phyloP scores from a whole-genome alignment of 495 filamentous ascomycete genomes.

The Hypoxylon rickii region DNA sequence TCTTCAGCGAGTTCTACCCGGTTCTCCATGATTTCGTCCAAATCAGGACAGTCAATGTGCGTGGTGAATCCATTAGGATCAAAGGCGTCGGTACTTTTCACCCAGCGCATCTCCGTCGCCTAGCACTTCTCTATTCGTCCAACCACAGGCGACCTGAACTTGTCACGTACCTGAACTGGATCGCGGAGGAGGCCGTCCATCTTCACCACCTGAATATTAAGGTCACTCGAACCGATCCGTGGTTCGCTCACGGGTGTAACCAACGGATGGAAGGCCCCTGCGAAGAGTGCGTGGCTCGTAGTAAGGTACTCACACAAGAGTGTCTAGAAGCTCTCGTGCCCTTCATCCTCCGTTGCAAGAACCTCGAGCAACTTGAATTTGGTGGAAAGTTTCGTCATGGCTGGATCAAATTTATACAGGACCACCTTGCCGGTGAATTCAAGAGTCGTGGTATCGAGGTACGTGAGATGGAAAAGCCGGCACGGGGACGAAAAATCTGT shows the following conservation, averaged over 20 bases:
- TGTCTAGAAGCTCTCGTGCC: not conserved
- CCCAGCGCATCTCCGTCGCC: not conserved
- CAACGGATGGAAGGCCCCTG: not conserved
- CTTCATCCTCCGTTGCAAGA: not conserved
- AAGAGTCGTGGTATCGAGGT: not conserved
- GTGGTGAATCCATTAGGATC: not conserved
- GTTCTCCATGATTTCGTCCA: not conserved
- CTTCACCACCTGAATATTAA: not conserved
- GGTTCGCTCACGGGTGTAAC: not conserved
- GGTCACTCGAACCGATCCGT: not conserved
- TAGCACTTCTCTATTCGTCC: not conserved
- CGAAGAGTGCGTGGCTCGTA: not conserved
- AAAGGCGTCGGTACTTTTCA: not conserved
- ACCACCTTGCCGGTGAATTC: not conserved
- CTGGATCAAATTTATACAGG: not conserved
- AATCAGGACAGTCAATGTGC: not conserved
- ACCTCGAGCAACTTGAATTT: not conserved
- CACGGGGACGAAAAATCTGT: not conserved
- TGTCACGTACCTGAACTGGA: not conserved
- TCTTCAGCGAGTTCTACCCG: not conserved
- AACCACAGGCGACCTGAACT: not conserved
- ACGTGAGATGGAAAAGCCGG: not conserved
- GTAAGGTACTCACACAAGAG: not conserved
- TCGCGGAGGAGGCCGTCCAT: not conserved
- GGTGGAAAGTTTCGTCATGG: not conserved